phyloP scores from a whole-genome alignment of 345 rosid genomes.

The Iberis pinnata region DNA sequence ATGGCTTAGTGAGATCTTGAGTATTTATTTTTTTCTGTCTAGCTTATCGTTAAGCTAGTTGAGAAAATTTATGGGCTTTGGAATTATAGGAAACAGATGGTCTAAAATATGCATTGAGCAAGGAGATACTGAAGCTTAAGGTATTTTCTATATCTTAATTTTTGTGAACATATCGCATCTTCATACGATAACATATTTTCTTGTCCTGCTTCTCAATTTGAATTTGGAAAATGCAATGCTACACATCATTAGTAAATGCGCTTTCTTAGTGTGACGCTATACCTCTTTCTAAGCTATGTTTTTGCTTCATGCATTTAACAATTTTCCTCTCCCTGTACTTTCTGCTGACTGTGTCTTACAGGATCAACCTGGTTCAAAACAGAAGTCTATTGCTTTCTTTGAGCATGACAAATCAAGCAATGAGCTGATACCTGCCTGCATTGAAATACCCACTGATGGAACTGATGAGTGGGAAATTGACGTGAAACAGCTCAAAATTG shows the following conservation, averaged over 20 bases:
- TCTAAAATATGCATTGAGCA: slow-evolving; percentile 53
- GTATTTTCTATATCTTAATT: slow-evolving; percentile 37
- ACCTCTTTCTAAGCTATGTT: background rate
- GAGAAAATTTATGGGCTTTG: slow-evolving; percentile 19
- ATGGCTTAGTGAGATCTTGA: slow-evolving; percentile 8
- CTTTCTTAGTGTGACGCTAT: slow-evolving; percentile 2
- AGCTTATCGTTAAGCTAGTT: slow-evolving; percentile 15
- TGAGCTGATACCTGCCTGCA: slow-evolving; percentile 47
- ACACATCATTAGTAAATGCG: slow-evolving; percentile 6
- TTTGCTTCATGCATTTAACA: slow-evolving; percentile 13
- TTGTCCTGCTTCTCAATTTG: no score
- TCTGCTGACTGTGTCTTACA: no score
- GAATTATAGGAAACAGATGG: slow-evolving; percentile 63
- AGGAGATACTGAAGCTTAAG: slow-evolving; percentile 68
- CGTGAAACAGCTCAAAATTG: slow-evolving; percentile 57
- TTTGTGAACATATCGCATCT: background rate
- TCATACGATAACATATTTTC: background rate
- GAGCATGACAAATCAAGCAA: slow-evolving; percentile 38
- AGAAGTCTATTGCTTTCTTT: slow-evolving; percentile 36
- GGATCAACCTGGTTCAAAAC: slow-evolving; percentile 52
- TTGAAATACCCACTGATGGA: slow-evolving; percentile 83
- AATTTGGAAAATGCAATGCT: slow-evolving; percentile 11
- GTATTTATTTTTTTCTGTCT: slow-evolving; percentile 16
- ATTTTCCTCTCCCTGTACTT: slow-evolving; percentile 8
- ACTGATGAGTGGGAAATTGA: slow-evolving; percentile 96